phyloP scores from a whole-genome alignment of 805 yeast species.

The Yarrowia porcina region DNA sequence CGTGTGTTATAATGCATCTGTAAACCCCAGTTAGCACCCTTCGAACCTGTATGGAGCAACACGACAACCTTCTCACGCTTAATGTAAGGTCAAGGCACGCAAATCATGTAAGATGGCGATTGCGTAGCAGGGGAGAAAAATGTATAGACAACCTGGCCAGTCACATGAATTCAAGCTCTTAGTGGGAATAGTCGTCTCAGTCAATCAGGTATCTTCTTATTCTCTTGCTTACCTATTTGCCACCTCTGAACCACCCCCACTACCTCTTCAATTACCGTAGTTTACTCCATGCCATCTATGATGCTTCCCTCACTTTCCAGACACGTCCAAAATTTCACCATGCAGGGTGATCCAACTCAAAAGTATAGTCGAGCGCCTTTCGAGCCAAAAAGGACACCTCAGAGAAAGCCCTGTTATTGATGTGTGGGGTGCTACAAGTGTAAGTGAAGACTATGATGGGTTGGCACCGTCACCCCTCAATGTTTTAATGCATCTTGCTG shows the following conservation, averaged over 20 bases:
- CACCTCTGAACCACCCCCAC: no score
- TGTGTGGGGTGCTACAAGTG: background rate
- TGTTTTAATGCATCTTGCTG: no score
- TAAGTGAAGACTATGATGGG: no score
- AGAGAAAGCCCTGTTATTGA: background rate
- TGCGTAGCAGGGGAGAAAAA: background rate
- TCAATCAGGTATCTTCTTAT: no score
- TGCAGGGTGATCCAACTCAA: conserved; percentile 25
- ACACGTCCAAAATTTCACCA: conserved; percentile 21
- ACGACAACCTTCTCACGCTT: background rate
- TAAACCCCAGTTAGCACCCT: background rate
- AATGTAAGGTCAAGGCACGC: conserved; percentile 21
- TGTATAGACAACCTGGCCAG: no score
- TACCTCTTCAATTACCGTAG: no score
- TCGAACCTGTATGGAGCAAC: background rate
- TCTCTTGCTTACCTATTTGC: no score
- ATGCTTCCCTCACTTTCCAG: conserved; percentile 5
- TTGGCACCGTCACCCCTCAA: no score
- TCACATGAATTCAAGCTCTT: no score
- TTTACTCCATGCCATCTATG: no score
- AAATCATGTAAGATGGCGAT: background rate
- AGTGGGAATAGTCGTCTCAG: background rate
- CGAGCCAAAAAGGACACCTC: conserved; percentile 15
- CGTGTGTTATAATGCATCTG: background rate
- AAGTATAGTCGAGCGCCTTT: conserved; percentile 9